Evolutionary conservation across 768 basidiomycete genomes (phyloP), one percentile per base, ranked within the genome.

Genomic region (Suillus plorans): DNA sequence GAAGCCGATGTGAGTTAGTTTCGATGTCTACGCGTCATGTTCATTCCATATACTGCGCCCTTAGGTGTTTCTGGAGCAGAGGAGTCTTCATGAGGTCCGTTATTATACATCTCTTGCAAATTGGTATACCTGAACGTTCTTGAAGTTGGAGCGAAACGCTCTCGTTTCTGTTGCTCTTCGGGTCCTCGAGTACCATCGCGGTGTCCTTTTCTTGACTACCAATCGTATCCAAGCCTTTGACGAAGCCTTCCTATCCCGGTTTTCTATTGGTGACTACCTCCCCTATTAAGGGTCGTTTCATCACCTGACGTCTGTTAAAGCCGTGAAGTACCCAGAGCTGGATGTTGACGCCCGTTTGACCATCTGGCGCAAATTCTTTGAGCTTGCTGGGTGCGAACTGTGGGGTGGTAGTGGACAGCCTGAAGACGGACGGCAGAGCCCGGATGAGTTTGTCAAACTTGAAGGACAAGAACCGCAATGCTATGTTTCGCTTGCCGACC

Each of bases 21-120:
- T 6, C 39, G n/a, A 10, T 20, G 7, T 22, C n/a, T 13, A 6
- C 6, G 39, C 4, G 41, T 39, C 18, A 18, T 57, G 14, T 9
- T 59, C 9, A 44, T 59, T 28, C 5, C 13, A 31, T 8, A 36
- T 36, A 12, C 36, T n/a, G 6, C 20, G 20, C 12, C 5, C 45
- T 87, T 88, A 91, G 73, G 88, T 91, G 5, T 91, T 89, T 82
- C 80, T 91, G 37, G 89, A 90, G 69, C 84, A 86, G 71, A 84
- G 89, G 7, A 86, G 86, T 4, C 76, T 89, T 45, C 85, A 88
- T 63, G 85, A 89, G 28, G 64, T 69, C 22, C 2, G 64, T 55
- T 18, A 39, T 57, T 37, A 10, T n/a, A 22, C 4, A 25, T 39
- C 8, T 28, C 10, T 18, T 14, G 13, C 2, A 10, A 14, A 16